These are phyloP conservation scores for Aspergillus sp. DNA, from an alignment of 2,329 filamentous ascomycete genomes.

Conservation along the genomic window DNA sequence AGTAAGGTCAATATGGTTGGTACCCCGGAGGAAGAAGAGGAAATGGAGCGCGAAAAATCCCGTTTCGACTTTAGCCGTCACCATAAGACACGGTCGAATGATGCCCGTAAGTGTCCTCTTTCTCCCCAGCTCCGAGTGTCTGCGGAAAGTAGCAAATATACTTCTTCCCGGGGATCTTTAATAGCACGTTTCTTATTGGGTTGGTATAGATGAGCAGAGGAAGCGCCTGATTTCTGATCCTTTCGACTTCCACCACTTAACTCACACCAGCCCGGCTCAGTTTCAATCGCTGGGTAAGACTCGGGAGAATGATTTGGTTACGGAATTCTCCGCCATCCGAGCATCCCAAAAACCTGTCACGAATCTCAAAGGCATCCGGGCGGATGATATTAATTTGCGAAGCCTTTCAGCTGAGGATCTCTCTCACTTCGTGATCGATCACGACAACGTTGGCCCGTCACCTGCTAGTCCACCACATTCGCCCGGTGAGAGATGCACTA, in stretches of 20 bases:
- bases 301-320: slow-evolving; percentile 52
- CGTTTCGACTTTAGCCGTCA: slow-evolving; percentile 37
- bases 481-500: slow-evolving; percentile 26
- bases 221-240: slow-evolving; percentile 60
- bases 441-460: slow-evolving; percentile 20
- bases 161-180: not conserved
- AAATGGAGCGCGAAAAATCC: slow-evolving; percentile 31
- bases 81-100: slow-evolving; percentile 30
- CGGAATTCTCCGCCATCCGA: slow-evolving; percentile 55
- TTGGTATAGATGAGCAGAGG: slow-evolving; percentile 36
- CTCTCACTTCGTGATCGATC: slow-evolving; percentile 19
- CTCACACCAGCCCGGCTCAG: slow-evolving; percentile 58
- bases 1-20: slow-evolving; percentile 47
- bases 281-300: slow-evolving; percentile 53
- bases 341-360: slow-evolving; percentile 52
- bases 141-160: not conserved
- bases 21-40: slow-evolving; percentile 43
- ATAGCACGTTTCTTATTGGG: slow-evolving; percentile 3
- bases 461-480: slow-evolving; percentile 33
- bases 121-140: not conserved
- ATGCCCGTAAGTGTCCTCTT: slow-evolving; percentile 34
- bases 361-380: slow-evolving; percentile 53
- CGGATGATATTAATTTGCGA: slow-evolving; percentile 46
- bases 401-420: slow-evolving; percentile 36
- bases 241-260: slow-evolving; percentile 65